phyloP scores from a whole-genome alignment of 2,329 filamentous ascomycete genomes.

The Paramyrothecium roridum region DNA sequence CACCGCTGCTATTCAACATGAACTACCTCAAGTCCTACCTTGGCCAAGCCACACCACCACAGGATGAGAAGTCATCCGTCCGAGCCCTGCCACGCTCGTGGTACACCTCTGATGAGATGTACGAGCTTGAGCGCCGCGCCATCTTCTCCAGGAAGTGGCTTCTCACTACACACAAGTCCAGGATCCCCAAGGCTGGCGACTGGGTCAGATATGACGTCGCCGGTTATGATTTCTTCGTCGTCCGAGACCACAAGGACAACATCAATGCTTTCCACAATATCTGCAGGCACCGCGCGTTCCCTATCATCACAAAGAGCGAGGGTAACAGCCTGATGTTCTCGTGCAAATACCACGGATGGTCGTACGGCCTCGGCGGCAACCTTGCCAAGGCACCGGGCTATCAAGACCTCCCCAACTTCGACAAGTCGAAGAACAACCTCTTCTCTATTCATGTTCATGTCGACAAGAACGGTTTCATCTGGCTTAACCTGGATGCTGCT shows the following conservation, averaged over 20 bases:
- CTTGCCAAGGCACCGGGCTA: constrained; percentile 60
- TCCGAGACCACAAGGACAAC: constrained; percentile 44
- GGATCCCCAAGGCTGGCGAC: constrained; percentile 49
- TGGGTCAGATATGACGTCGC: constrained; percentile 54
- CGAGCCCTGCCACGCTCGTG: constrained; percentile 45
- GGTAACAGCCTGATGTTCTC: constrained; percentile 51
- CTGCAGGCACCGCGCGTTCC: constrained; percentile 59
- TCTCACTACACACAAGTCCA: constrained; percentile 49
- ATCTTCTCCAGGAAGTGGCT: constrained; percentile 58
- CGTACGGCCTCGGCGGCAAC: constrained; percentile 54
- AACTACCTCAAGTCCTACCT: constrained; percentile 33
- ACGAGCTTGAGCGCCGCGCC: constrained; percentile 52
- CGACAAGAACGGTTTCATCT: constrained; percentile 53
- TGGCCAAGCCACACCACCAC: constrained; percentile 24
- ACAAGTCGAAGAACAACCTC: constrained; percentile 52
- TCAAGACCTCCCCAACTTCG: constrained; percentile 52
- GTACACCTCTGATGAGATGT: constrained; percentile 52
- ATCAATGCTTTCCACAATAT: constrained; percentile 62
- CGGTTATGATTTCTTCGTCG: constrained; percentile 53
- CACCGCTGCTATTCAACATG: constrained; percentile 11
- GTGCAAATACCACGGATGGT: constrained; percentile 63
- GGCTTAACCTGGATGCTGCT: constrained; percentile 51
- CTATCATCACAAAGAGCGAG: constrained; percentile 47
- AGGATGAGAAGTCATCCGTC: constrained; percentile 17
- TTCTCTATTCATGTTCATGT: constrained; percentile 52